These are phyloP conservation scores for Naganishia cerealis DNA, from an alignment of 1,284 basidiomycete genomes.

Conservation along the genomic window DNA sequence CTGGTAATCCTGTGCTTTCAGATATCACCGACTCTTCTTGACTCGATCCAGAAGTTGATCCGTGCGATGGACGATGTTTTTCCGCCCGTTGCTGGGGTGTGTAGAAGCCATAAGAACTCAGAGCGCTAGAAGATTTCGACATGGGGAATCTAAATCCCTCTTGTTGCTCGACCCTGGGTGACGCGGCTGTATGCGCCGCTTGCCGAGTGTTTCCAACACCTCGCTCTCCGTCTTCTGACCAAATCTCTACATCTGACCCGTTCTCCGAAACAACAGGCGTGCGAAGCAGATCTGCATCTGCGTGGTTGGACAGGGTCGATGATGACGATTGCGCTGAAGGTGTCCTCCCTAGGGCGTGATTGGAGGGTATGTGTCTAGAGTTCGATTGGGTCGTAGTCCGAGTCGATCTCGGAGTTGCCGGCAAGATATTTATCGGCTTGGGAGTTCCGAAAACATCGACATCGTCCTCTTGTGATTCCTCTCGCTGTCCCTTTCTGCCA, in stretches of 20 bases:
- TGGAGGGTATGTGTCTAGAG: neutral
- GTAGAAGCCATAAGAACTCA: conserved; percentile 12
- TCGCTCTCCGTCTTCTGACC: neutral
- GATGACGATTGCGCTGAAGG: conserved; percentile 11
- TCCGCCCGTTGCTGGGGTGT: conserved; percentile 25
- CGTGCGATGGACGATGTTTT: conserved; percentile 12
- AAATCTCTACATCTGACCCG: conserved; percentile 13
- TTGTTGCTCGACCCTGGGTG: neutral
- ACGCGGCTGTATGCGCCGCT: neutral
- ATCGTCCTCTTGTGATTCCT: neutral
- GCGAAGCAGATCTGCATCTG: conserved; percentile 11
- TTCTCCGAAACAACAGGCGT: conserved; percentile 7
- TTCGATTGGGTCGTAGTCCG: neutral
- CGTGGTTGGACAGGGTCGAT: conserved; percentile 2
- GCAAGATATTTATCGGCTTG: neutral
- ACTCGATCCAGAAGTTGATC: conserved; percentile 20
- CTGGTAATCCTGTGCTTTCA: neutral
- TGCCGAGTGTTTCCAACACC: neutral
- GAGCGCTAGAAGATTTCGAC: conserved; percentile 9
- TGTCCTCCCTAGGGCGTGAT: neutral
- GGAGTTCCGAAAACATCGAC: conserved; percentile 7
- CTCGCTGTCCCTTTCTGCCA: neutral
- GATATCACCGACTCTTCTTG: conserved; percentile 12
- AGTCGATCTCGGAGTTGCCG: neutral
- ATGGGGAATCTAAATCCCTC: conserved; percentile 13